Evolutionary conservation across 768 basidiomycete genomes (phyloP).

Genomic region (Psilocybe azurescens): DNA sequence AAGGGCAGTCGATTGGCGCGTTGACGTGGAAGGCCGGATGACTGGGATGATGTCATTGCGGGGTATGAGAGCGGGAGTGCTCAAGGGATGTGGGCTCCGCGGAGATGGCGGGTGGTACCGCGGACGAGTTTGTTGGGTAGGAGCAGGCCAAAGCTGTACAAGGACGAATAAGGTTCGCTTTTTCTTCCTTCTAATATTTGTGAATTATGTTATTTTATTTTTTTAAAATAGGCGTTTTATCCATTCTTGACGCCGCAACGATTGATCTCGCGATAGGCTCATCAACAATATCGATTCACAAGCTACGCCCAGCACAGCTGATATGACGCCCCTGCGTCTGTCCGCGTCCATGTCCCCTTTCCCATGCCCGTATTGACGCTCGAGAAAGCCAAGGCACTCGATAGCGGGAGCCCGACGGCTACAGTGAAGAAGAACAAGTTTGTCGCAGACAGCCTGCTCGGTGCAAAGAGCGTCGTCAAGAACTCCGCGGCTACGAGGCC

Average conservation of each 20-base stretch:
- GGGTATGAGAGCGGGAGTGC: too few relatives aligned
- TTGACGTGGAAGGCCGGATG: slow-evolving; percentile 25
- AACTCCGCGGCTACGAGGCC: too few relatives aligned
- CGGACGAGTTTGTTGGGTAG: slow-evolving; percentile 38
- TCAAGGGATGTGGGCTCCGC: too few relatives aligned
- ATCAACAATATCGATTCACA: slow-evolving; percentile 82
- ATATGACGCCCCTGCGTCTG: slow-evolving; percentile 32
- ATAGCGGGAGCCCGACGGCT: slow-evolving; percentile 37
- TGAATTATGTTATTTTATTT: not conserved
- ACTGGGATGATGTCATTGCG: too few relatives aligned
- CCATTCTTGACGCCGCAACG: slow-evolving; percentile 79
- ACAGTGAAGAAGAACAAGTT: slow-evolving; percentile 29
- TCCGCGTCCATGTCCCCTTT: too few relatives aligned
- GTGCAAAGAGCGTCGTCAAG: slow-evolving; percentile 14
- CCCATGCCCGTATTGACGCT: too few relatives aligned
- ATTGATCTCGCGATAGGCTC: slow-evolving; percentile 73
- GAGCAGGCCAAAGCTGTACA: slow-evolving; percentile 55
- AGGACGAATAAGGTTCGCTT: slow-evolving; percentile 55
- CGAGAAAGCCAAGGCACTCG: too few relatives aligned
- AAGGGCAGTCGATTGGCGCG: slow-evolving; percentile 27
- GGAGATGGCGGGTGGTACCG: too few relatives aligned
- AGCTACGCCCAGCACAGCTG: slow-evolving; percentile 69
- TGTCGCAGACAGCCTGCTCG: slow-evolving; percentile 41
- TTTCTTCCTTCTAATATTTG: slow-evolving; percentile 3
- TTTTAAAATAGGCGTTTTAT: slow-evolving; percentile 53